phyloP scores from a whole-genome alignment of 768 basidiomycete genomes.

The Kwoniella dendrophila region DNA sequence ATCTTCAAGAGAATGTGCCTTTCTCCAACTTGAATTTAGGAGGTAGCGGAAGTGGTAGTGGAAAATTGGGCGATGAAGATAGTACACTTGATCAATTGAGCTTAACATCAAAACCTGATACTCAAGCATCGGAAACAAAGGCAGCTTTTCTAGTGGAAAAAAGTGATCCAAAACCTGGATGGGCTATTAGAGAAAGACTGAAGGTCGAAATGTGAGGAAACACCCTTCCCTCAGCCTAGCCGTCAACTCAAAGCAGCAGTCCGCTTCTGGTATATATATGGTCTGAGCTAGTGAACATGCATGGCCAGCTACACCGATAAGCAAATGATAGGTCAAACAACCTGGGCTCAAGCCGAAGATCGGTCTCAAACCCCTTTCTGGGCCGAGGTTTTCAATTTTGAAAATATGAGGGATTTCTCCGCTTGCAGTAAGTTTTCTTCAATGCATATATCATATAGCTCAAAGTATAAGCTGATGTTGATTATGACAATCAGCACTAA shows the following conservation, averaged over 20 bases:
- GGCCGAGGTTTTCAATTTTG: constrained; percentile 28
- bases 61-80: neutral
- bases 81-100: constrained; percentile 5
- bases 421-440: constrained; percentile 21
- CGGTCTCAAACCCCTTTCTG: constrained; percentile 19
- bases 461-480: neutral
- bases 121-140: too few relatives aligned
- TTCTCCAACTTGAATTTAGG: constrained; percentile 1
- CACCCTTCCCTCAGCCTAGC: neutral
- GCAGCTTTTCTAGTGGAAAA: too few relatives aligned
- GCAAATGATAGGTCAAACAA: constrained; percentile 17
- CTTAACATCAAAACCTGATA: too few relatives aligned
- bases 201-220: constrained; percentile 25
- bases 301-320: constrained; percentile 21
- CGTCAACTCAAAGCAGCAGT: neutral
- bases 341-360: constrained; percentile 24
- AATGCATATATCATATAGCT: neutral
- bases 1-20: constrained; percentile 25
- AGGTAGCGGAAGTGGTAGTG: neutral
- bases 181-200: constrained; percentile 13
- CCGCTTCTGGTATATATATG: neutral
- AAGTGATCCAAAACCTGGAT: constrained; percentile 8
- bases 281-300: neutral
- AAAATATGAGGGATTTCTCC: constrained; percentile 18
- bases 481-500: constrained; percentile 11